These are phyloP conservation scores for Aspergillus ellipticus DNA, from an alignment of 495 filamentous ascomycete species.

Conservation along the genomic window DNA sequence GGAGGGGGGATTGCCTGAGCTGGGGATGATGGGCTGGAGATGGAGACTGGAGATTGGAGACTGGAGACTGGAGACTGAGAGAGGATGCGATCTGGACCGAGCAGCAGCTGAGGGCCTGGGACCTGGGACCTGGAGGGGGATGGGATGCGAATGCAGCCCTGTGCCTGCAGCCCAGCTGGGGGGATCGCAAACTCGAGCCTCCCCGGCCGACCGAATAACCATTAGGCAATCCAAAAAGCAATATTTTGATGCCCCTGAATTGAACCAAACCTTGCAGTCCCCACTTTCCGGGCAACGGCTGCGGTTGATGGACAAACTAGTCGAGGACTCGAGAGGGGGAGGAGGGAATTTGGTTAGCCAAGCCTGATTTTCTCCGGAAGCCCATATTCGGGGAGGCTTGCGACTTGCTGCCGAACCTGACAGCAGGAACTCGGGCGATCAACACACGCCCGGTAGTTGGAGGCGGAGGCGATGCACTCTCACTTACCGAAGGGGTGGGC, in stretches of 20 bases:
- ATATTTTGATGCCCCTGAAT: constrained; percentile 4
- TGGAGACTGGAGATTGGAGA: too few relatives aligned
- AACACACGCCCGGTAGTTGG: too few relatives aligned
- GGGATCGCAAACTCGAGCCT: background rate
- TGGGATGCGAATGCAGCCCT: background rate
- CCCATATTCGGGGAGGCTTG: background rate
- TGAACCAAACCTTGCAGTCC: constrained; percentile 4
- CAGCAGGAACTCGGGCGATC: background rate
- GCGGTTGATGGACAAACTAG: background rate
- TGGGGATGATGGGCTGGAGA: background rate
- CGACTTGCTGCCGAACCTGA: background rate
- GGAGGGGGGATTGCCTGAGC: background rate
- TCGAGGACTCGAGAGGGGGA: background rate
- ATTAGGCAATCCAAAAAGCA: background rate
- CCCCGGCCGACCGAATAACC: background rate
- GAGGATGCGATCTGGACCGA: background rate
- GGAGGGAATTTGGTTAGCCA: background rate
- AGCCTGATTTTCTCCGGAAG: background rate
- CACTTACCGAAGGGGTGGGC: too few relatives aligned
- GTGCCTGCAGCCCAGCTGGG: background rate
- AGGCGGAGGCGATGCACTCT: too few relatives aligned
- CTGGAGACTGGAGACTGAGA: too few relatives aligned
- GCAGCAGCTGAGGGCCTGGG: background rate
- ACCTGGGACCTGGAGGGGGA: background rate
- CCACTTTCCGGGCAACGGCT: background rate